Evolutionary conservation across 345 rosid species (phyloP).

Genomic region (Erysimum cheiranthoides): DNA sequence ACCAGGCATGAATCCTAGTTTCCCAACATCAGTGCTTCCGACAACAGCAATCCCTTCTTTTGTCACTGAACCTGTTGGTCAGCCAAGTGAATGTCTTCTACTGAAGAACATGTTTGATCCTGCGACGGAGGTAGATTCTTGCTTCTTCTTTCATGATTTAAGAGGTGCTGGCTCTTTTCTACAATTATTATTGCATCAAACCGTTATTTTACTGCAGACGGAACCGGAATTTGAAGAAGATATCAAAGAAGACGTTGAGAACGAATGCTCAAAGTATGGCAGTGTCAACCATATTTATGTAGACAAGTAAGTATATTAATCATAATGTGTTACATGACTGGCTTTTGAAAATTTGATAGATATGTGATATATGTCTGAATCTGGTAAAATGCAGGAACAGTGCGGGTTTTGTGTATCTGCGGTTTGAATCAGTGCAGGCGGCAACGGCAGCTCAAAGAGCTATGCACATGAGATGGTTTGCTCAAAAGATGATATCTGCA

Average conservation of each 20-base stretch:
- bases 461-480: slow-evolving; percentile 98
- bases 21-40: slow-evolving; percentile 62
- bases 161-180: background rate
- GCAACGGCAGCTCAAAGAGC: slow-evolving; percentile 75
- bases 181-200: slow-evolving; percentile 4
- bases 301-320: slow-evolving; percentile 70
- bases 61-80: slow-evolving; percentile 66
- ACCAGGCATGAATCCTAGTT: slow-evolving; percentile 54
- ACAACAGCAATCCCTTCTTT: slow-evolving; percentile 57
- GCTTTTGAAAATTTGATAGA: background rate
- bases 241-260: slow-evolving; percentile 80
- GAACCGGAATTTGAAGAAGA: slow-evolving; percentile 84
- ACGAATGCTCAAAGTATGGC: slow-evolving; percentile 88
- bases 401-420: slow-evolving; percentile 77
- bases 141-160: background rate
- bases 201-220: slow-evolving; percentile 53
- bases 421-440: slow-evolving; percentile 65
- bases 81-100: slow-evolving; percentile 83
- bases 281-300: slow-evolving; percentile 76
- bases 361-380: slow-evolving; percentile 24
- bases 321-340: background rate
- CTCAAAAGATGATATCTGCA: slow-evolving; percentile 80
- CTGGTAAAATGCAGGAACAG: slow-evolving; percentile 61
- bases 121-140: slow-evolving; percentile 69
- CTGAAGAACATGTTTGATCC: slow-evolving; percentile 96